phyloP scores from a whole-genome alignment of 1,284 basidiomycete genomes.

The Caloboletus firmus region DNA sequence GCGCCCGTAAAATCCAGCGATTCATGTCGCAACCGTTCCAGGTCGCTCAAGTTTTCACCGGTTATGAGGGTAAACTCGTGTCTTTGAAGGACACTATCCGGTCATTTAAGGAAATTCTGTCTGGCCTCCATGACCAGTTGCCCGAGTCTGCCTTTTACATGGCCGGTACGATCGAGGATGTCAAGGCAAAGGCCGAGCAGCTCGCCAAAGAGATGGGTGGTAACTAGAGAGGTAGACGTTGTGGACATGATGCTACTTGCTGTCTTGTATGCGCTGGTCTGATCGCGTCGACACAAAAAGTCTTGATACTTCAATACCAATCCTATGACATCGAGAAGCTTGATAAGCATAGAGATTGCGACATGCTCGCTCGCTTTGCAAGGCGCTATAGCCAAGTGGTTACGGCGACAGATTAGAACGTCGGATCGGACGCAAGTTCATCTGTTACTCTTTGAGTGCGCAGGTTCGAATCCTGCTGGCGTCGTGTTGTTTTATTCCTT shows the following conservation, averaged over 20 bases:
- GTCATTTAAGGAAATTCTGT: constrained; percentile 96
- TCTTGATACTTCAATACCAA: constrained; percentile 5
- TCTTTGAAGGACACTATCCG: constrained; percentile 89
- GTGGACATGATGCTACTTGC: constrained; percentile 10
- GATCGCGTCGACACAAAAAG: constrained; percentile 11
- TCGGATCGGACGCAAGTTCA: neutral
- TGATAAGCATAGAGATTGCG: neutral
- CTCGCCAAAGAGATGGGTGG: constrained; percentile 86
- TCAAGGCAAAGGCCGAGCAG: constrained; percentile 94
- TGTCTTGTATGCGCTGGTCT: neutral
- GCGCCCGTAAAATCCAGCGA: constrained; percentile 89
- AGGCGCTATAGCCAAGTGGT: constrained; percentile 54
- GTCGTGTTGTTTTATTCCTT: constrained; percentile 19
- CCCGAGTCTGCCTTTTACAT: constrained; percentile 97
- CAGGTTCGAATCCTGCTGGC: constrained; percentile 41
- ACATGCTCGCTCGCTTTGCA: neutral
- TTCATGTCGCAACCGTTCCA: constrained; percentile 99
- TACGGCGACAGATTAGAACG: constrained; percentile 49
- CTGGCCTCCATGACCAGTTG: constrained; percentile 83
- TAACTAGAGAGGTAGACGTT: constrained; percentile 43
- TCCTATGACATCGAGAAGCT: neutral
- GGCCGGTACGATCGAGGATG: constrained; percentile 92
- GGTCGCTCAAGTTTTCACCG: constrained; percentile 99
- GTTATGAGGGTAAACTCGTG: constrained; percentile 96
- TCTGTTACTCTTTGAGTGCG: constrained; percentile 40